Base-by-base conservation (phyloP, 371 early-diverging fungal genomes). In the Mucor circinelloides region DNA sequence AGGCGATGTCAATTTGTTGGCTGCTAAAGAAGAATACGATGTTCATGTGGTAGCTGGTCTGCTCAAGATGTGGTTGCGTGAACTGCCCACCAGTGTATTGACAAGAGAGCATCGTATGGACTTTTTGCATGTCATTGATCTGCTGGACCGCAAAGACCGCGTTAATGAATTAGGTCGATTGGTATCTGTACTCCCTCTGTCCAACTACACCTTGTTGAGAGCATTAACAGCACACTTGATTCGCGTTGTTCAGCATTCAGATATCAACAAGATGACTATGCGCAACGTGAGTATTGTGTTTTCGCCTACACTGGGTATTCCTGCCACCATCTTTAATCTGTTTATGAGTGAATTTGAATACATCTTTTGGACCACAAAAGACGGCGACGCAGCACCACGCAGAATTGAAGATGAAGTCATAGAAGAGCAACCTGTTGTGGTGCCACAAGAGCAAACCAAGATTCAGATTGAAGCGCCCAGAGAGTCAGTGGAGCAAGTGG, bases 31-130 rank as follows among this genome's bases (percentile, higher is more conserved):
- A 60, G 84, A 79, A 27, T 80, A 83, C 32, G 96, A 95, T 71
- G 87, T 91, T 2, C 96, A 95, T 73, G 93, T 89, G 0, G 85
- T 95, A n/a, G 90, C 95, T 8, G 93, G 95, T 2, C 71, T 95
- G 48, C 79, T 95, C 48, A 95, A 95, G 73, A 85, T 93, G 63
- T 95, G 89, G 76, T 74, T 95, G 50, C 87, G 96, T 30, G 93
- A 92, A 67, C 77, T 95, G 36, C 89, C 94, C 2, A 85, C 87
- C 6, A 91, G 89, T 40, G 85, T 95, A 1, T 74, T 95, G 38
- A 94, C 95, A 5, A 73, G 84, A 50, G 89, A 89, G 27, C 79
- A 87, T 32, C 87, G 88, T 54, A 80, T 78, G 54, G 87, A 89
- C 46, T 95, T 95, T 69, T 66, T 89, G 54, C 83, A 83, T 42